Base-by-base conservation (phyloP, 1,284 basidiomycete genomes). In the Athelia psychrophila region DNA sequence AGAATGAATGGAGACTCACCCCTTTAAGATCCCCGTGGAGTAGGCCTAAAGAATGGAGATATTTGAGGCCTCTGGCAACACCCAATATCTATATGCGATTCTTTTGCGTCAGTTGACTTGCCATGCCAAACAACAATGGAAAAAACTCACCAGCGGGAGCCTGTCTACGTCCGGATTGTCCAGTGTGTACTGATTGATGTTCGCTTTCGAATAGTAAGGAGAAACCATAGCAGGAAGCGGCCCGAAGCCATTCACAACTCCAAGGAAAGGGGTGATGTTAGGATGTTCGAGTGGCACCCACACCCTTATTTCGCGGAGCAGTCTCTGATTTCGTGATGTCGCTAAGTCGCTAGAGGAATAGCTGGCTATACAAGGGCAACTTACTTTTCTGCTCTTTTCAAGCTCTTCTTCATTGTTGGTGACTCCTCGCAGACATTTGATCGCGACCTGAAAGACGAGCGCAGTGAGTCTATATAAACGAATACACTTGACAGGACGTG, bases 21-120 rank as follows among this genome's bases (percentile, higher is more conserved):
- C 56, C 51, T 57, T 61, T 64, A 12, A 64, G 49, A 33, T 62
- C 59, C 1, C 62, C 63, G 47, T 63, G 63, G 18, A 64, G 45
- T 3, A 62, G 56, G n/a, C 56, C 48, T 13, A 55, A 42, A 12
- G 44, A 33, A 35, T 64, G 63, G 13, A 64, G 60, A 38, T 60
- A 63, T 27, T 58, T 40, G 9, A 63, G 44, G 13, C 61, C 63
- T 4, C 52, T 52, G 1, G 61, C 58, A 1, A 63, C 53, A 38
- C 53, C 60, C n/a, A 42, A 47, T 3, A 63, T 54, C 63, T 64
- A 44, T 4, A 1, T 10, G 25, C 12, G 12, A 35, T 12, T 12
- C 33, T 12, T 12, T 35, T 35, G 33, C 33, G 33, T 35, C 33
- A 35, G 12, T 35, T 12, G 33, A 18, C 33, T 12, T 12, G 12